Conservation (phyloP, 345 rosid genomes). For the Lagerstroemia speciosa region DNA sequence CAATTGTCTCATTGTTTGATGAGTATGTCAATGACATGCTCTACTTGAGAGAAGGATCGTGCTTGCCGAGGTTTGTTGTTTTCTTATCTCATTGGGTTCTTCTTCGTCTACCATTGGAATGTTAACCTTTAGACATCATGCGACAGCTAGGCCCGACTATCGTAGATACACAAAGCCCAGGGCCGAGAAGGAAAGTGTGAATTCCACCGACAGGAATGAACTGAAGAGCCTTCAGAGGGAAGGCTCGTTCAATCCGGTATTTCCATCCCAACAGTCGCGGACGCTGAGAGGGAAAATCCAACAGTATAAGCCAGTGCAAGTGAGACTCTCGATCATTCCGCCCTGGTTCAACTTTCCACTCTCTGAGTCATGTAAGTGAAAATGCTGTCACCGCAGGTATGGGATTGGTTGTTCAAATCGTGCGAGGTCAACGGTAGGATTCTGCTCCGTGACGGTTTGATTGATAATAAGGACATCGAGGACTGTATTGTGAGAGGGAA, state of each 20-base stretch:
- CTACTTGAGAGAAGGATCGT: constrained; percentile 70
- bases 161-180: constrained; percentile 25
- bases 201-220: constrained; percentile 23
- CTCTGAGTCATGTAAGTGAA: constrained; percentile 2
- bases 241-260: constrained; percentile 28
- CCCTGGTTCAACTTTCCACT: not conserved
- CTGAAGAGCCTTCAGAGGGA: constrained; percentile 30
- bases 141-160: constrained; percentile 75
- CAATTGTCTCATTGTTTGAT: constrained; percentile 60
- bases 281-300: constrained; percentile 49
- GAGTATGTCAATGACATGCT: constrained; percentile 81
- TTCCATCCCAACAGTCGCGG: constrained; percentile 45
- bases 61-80: constrained; percentile 55
- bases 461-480: constrained; percentile 55
- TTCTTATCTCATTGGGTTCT: not conserved
- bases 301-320: constrained; percentile 63
- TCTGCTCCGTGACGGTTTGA: constrained; percentile 49
- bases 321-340: constrained; percentile 11
- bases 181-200: constrained; percentile 21
- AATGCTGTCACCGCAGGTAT: constrained; percentile 36
- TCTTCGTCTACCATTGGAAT: not conserved
- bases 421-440: constrained; percentile 71
- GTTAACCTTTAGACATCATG: constrained; percentile 16
- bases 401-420: constrained; percentile 88
- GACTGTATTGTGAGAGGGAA: constrained; percentile 51